Evolutionary conservation across 805 yeast genomes (phyloP).

Genomic region (Candida stauntonica): DNA sequence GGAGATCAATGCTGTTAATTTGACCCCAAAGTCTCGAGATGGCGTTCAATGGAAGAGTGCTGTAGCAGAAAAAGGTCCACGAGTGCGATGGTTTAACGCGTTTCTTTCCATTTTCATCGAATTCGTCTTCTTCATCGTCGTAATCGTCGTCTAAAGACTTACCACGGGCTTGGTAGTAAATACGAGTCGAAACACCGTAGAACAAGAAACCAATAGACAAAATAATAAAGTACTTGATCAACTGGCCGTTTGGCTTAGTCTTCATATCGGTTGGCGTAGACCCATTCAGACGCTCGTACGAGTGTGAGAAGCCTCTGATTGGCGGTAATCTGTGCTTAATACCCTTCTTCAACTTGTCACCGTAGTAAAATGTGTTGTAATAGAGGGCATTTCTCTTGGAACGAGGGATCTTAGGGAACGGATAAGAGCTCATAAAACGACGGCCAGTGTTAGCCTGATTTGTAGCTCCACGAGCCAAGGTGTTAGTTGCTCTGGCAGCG

Average conservation of each 20-base stretch:
- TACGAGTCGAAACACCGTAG: constrained; percentile 28
- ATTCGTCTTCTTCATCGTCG: constrained; percentile 20
- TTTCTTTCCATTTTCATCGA: constrained; percentile 20
- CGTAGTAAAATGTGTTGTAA: constrained; percentile 37
- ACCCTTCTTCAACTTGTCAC: constrained; percentile 31
- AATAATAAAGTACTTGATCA: constrained; percentile 27
- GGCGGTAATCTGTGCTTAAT: constrained; percentile 28
- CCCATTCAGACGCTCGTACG: constrained; percentile 22
- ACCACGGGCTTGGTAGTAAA: constrained; percentile 22
- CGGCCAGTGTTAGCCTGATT: constrained; percentile 13
- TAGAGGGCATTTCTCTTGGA: constrained; percentile 52
- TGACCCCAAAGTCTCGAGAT: constrained; percentile 94
- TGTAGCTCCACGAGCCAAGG: constrained; percentile 7
- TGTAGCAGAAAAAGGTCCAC: constrained; percentile 87
- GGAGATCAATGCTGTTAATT: constrained; percentile 76
- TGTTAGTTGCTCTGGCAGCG: constrained; percentile 11
- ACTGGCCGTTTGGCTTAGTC: constrained; percentile 19
- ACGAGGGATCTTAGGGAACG: constrained; percentile 51
- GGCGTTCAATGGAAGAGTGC: constrained; percentile 86
- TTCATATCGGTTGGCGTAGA: constrained; percentile 13
- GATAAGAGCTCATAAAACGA: constrained; percentile 29
- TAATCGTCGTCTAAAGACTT: constrained; percentile 22
- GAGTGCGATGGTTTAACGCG: constrained; percentile 60
- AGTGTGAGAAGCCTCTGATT: constrained; percentile 24
- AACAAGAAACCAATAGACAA: constrained; percentile 27